A percentile compares a stretch with the other conserved stretches of the same genome.
Evolutionary conservation across 2,329 filamentous ascomycete genomes (phyloP).

Genomic region (Aspergillus ustus): DNA sequence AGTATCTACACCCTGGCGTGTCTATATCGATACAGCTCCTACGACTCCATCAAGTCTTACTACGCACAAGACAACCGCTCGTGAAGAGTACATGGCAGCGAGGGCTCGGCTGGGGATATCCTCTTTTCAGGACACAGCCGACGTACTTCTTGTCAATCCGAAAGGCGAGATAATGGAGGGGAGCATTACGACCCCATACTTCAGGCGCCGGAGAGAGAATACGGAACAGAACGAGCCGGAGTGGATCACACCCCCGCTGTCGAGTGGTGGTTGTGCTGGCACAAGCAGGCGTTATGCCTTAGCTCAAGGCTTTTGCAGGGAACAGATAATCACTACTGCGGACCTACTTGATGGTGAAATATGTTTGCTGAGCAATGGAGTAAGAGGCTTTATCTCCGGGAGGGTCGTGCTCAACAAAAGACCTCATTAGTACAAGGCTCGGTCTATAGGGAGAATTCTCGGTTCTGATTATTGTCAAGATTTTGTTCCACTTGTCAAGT

Average conservation of each 20-base stretch:
- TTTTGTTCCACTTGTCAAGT: neutral
- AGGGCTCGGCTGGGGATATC: constrained; percentile 64
- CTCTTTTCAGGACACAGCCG: constrained; percentile 53
- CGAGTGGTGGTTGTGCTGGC: constrained; percentile 79
- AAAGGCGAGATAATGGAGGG: constrained; percentile 79
- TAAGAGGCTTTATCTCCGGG: constrained; percentile 72
- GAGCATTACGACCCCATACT: constrained; percentile 80
- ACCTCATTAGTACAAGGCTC: neutral
- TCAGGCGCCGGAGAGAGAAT: constrained; percentile 60
- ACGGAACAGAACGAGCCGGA: constrained; percentile 43
- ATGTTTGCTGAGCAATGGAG: constrained; percentile 88
- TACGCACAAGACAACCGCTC: constrained; percentile 80
- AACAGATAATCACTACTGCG: constrained; percentile 63
- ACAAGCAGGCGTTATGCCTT: constrained; percentile 85
- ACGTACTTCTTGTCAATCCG: constrained; percentile 76
- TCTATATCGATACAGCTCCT: constrained; percentile 57
- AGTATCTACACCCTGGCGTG: constrained; percentile 45
- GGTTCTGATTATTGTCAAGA: neutral
- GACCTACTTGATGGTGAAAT: constrained; percentile 73
- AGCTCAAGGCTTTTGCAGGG: constrained; percentile 67
- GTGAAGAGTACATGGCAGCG: constrained; percentile 73
- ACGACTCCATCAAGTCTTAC: constrained; percentile 69
- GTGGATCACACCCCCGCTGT: constrained; percentile 83
- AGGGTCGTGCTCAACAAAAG: constrained; percentile 26
- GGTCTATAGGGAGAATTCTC: neutral